These are phyloP conservation scores for Cordyceps pruinosa DNA, from an alignment of 2,329 filamentous ascomycete genomes.

Conservation along the genomic window DNA sequence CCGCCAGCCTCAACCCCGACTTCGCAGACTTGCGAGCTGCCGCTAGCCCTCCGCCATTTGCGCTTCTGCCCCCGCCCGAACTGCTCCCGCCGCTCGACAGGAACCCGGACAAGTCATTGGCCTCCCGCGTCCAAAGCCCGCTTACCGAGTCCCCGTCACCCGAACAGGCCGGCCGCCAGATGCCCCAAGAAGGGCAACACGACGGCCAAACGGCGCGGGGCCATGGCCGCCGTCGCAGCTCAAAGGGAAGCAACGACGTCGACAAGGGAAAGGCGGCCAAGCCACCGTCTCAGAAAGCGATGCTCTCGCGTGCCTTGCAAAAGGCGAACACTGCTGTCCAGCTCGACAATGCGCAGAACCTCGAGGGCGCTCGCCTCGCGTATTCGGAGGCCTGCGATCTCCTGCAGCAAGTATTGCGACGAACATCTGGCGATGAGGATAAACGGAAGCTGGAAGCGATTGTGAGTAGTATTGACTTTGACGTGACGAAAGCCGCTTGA, in stretches of 20 bases:
- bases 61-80: not conserved
- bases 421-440: conserved; percentile 80
- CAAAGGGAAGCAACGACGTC: conserved; percentile 27
- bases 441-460: conserved; percentile 88
- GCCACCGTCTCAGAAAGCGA: conserved; percentile 77
- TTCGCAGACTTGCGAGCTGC: not conserved
- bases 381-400: conserved; percentile 88
- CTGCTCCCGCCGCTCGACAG: conserved; percentile 13
- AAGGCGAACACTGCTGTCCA: conserved; percentile 95
- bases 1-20: not conserved
- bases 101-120: not conserved
- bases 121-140: not conserved
- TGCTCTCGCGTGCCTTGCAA: conserved; percentile 91
- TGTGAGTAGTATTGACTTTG: conserved; percentile 47
- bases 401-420: conserved; percentile 77
- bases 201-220: conserved; percentile 16
- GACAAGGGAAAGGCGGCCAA: conserved; percentile 27
- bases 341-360: conserved; percentile 92
- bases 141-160: not conserved
- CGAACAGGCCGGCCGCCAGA: not conserved
- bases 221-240: conserved; percentile 27
- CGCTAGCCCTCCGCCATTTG: not conserved
- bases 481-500: not conserved
- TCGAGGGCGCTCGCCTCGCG: conserved; percentile 81
- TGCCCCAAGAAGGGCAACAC: not conserved